Conservation (phyloP, 306 rosid species). For the Mimosa bimucronata region DNA sequence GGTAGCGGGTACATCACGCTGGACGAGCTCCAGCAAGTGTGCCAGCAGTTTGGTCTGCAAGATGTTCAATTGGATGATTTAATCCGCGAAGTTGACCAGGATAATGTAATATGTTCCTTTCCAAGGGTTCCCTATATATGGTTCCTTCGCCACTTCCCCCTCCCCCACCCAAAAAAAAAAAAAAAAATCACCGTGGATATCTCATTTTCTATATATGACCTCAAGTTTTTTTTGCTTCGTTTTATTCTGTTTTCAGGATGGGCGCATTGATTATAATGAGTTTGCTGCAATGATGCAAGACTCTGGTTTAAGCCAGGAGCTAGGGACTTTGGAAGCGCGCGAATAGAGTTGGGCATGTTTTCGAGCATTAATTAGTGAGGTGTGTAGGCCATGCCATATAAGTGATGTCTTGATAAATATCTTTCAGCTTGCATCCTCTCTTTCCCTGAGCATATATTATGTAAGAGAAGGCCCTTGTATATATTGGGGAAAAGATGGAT, state of each 20-base stretch:
- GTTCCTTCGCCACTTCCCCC: not conserved
- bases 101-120: conserved; percentile 62
- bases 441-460: conserved; percentile 40
- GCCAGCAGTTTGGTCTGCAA: conserved; percentile 75
- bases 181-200: not conserved
- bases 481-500: conserved; percentile 46
- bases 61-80: conserved; percentile 76
- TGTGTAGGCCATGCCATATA: conserved; percentile 35
- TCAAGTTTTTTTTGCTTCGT: not conserved
- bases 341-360: conserved; percentile 34
- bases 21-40: conserved; percentile 92
- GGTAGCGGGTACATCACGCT: conserved; percentile 91
- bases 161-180: not conserved
- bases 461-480: conserved; percentile 44
- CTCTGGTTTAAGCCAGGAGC: conserved; percentile 33
- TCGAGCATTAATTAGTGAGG: conserved; percentile 41
- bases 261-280: conserved; percentile 94
- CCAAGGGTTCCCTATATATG: not conserved
- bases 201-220: conserved; percentile 19
- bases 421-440: conserved; percentile 45
- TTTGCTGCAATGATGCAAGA: conserved; percentile 98
- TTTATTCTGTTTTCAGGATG: conserved; percentile 69
- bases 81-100: conserved; percentile 79
- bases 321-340: no score
- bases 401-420: conserved; percentile 39